phyloP scores from a whole-genome alignment of 768 basidiomycete genomes.

The Trametes maxima region DNA sequence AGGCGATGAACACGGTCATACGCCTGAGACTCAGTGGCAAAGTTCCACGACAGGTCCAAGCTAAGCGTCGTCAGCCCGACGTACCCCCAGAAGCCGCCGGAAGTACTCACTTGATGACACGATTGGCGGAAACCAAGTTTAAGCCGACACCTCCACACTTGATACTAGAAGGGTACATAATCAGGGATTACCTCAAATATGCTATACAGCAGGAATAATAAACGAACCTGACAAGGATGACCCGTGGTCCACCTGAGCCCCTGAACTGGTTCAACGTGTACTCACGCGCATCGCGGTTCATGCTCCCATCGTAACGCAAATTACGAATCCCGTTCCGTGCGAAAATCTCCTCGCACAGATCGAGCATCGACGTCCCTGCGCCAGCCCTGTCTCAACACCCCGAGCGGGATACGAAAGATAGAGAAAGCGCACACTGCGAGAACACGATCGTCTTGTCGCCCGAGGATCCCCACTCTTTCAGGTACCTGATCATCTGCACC shows the following conservation, averaged over 20 bases:
- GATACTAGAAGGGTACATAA: slow-evolving; percentile 40
- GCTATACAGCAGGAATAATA: neutral
- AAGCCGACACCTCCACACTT: slow-evolving; percentile 71
- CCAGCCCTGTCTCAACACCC: neutral
- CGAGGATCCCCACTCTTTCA: slow-evolving; percentile 59
- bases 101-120: slow-evolving; percentile 60
- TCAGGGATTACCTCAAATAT: neutral
- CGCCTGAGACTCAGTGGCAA: slow-evolving; percentile 70
- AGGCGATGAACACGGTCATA: slow-evolving; percentile 64
- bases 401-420: neutral
- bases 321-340: slow-evolving; percentile 58
- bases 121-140: slow-evolving; percentile 69
- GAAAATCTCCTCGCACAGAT: slow-evolving; percentile 63
- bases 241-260: slow-evolving; percentile 54
- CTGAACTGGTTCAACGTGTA: slow-evolving; percentile 55
- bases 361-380: slow-evolving; percentile 74
- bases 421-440: slow-evolving; percentile 58
- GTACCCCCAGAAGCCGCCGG: neutral
- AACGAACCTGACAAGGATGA: slow-evolving; percentile 64
- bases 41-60: slow-evolving; percentile 77
- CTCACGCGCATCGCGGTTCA: slow-evolving; percentile 58
- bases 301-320: slow-evolving; percentile 70
- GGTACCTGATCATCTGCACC: slow-evolving; percentile 53
- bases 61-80: slow-evolving; percentile 33
- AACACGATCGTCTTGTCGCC: slow-evolving; percentile 75